A percentile compares a stretch with the other conserved stretches of the same genome.
phyloP scores from a whole-genome alignment of 805 yeast species.

The Kockiozyma suomiensis region DNA sequence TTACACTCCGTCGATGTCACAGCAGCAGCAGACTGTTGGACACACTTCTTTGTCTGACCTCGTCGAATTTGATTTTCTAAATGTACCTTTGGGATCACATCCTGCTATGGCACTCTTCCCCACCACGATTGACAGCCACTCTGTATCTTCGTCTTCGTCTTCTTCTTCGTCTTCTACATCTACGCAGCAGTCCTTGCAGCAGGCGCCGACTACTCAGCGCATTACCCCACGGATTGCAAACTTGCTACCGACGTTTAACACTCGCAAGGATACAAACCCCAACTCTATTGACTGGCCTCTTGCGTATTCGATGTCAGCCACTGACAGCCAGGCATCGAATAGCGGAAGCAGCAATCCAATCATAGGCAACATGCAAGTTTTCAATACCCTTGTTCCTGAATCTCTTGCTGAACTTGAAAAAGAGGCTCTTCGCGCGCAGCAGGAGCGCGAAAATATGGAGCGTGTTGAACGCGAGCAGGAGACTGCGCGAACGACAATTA shows the following conservation, averaged over 20 bases:
- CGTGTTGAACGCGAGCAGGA: constrained; percentile 15
- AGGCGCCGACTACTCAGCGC: neutral
- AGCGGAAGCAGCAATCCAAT: neutral
- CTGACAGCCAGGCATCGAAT: neutral
- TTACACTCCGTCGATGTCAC: neutral
- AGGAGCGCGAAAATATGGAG: constrained; percentile 14
- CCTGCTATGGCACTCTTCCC: neutral
- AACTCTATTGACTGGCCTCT: constrained; percentile 35
- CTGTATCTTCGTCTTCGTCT: neutral
- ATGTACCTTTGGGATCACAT: neutral
- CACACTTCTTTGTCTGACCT: neutral
- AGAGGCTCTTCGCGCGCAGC: constrained; percentile 28
- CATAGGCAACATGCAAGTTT: constrained; percentile 33
- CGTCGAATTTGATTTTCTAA: constrained; percentile 3
- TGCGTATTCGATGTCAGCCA: constrained; percentile 19
- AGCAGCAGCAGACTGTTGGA: neutral
- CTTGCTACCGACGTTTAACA: constrained; percentile 29
- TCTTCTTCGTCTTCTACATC: neutral
- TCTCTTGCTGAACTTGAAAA: constrained; percentile 37
- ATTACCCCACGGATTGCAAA: constrained; percentile 34
- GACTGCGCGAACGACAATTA: constrained; percentile 20
- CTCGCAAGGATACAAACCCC: constrained; percentile 32
- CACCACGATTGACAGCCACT: neutral
- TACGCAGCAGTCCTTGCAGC: neutral
- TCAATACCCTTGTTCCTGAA: constrained; percentile 35